Base-by-base conservation (phyloP, 2,329 filamentous ascomycete species). In the Fusarium penzigii region DNA sequence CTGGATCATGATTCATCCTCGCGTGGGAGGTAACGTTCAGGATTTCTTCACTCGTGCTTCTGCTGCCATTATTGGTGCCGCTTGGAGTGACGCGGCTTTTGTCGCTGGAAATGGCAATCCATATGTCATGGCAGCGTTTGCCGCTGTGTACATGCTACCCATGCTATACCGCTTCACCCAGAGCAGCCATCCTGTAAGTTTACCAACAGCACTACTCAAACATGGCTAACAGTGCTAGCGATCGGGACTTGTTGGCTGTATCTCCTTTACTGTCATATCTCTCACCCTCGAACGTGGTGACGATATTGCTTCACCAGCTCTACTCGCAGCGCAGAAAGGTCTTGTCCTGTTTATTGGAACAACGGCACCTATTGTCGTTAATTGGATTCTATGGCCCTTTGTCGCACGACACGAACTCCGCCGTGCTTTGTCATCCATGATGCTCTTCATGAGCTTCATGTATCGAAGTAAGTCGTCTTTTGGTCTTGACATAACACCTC, bases 341-440 rank as follows among this genome's bases (percentile, higher is more conserved):
- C 57, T 78, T 3, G 74, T 78, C 0, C 78, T 85, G 53, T 69
- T 83, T 3, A 65, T 83, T 17, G 82, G 82, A 2, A 77, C 82
- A 3, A 71, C 80, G 1, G 73, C 77, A 2, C 80, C 82, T 1
- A 72, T 84, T 11, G 55, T 82, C 1, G 75, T 84, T 13, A 85
- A 84, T 57, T 85, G 81, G 81, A 61, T 82, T 12, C 68, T 85
- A 4, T 85, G 82, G 82, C 82, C 82, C 3, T 85, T 85, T 55
- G 75, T 85, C 6, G 82, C 82, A 11, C 73, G 82, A 12, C 81
- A 84, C 58, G 82, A 84, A 62, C 72, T 85, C 13, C 71, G 82
- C 17, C 79, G 78, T 52, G 80, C 79, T 0, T 64, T 83, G 2
- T 80, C 81, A 1, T 72, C 75, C 2, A 84, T 82, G 79, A 70